These are phyloP conservation scores for Plasmodium chabaudi DNA, from an alignment of 169 alveolate species.

Conservation along the genomic window DNA sequence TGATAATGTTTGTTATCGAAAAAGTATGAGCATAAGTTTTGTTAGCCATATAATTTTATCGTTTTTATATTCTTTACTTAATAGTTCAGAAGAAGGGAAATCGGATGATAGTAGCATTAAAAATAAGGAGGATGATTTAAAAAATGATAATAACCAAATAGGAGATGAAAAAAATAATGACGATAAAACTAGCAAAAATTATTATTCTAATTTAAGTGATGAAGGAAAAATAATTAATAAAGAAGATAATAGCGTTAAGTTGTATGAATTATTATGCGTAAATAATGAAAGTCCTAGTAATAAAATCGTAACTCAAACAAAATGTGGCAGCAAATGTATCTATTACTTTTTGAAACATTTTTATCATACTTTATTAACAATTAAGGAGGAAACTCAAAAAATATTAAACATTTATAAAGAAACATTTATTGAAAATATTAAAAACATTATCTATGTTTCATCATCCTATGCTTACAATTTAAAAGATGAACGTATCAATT, in stretches of 20 bases:
- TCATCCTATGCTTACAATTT: conserved; percentile 68
- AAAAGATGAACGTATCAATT: conserved; percentile 55
- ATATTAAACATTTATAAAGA: conserved; percentile 74
- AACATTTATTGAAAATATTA: conserved; percentile 73
- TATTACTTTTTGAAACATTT: conserved; percentile 72
- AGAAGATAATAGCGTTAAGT: conserved; percentile 21
- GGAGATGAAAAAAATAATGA: neutral
- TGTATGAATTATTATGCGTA: conserved; percentile 54
- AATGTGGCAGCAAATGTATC: conserved; percentile 67
- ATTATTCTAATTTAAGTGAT: no score
- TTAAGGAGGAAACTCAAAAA: conserved; percentile 69
- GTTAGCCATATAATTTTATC: conserved; percentile 75
- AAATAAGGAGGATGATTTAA: neutral
- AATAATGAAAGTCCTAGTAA: conserved; percentile 46
- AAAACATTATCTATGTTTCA: conserved; percentile 74
- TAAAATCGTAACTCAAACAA: conserved; percentile 53
- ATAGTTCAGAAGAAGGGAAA: conserved; percentile 26
- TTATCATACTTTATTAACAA: conserved; percentile 60
- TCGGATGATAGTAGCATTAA: neutral
- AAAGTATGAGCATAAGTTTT: conserved; percentile 76
- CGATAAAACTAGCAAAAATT: neutral
- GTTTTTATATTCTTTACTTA: conserved; percentile 63
- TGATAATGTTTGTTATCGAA: conserved; percentile 74
- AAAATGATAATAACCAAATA: neutral
- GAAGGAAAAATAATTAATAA: conserved; percentile 1